Conservation (phyloP, 352 stramenopile species). For the Globisporangium splendens region DNA sequence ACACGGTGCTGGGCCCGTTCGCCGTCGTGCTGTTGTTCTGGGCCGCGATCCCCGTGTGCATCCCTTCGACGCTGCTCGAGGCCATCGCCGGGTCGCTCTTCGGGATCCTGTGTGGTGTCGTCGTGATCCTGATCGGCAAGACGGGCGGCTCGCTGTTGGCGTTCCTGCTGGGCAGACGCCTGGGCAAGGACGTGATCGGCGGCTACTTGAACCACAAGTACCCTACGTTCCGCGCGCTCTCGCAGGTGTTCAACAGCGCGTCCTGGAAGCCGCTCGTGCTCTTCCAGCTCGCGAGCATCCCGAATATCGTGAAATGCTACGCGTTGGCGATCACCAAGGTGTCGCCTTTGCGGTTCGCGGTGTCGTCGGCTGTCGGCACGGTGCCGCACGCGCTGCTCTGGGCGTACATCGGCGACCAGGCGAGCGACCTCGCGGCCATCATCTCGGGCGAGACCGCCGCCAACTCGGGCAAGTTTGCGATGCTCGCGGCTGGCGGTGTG, state of each 20-base stretch:
- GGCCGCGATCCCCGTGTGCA: slow-evolving; percentile 61
- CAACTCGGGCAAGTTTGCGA: slow-evolving; percentile 34
- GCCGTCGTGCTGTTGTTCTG: slow-evolving; percentile 51
- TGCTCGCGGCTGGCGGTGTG: slow-evolving; percentile 36
- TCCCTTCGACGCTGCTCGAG: slow-evolving; percentile 65
- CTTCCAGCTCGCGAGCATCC: slow-evolving; percentile 74
- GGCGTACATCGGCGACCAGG: slow-evolving; percentile 67
- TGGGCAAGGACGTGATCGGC: slow-evolving; percentile 59
- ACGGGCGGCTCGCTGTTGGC: slow-evolving; percentile 62
- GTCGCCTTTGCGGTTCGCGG: slow-evolving; percentile 42
- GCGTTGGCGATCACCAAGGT: slow-evolving; percentile 73
- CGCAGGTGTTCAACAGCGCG: slow-evolving; percentile 49
- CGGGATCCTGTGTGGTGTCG: slow-evolving; percentile 37
- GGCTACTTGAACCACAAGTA: slow-evolving; percentile 59
- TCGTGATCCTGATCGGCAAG: slow-evolving; percentile 67
- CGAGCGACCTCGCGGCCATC: slow-evolving; percentile 61
- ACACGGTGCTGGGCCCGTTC: slow-evolving; percentile 49
- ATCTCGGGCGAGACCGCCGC: slow-evolving; percentile 48
- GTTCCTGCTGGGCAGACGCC: slow-evolving; percentile 50
- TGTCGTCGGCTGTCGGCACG: slow-evolving; percentile 53
- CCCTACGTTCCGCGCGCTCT: slow-evolving; percentile 66
- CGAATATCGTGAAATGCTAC: slow-evolving; percentile 81
- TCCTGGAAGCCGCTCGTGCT: slow-evolving; percentile 79
- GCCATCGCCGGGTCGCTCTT: slow-evolving; percentile 67
- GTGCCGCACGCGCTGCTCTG: slow-evolving; percentile 63